Conservation (phyloP, 108 stramenopile species). For the Fragilariopsis cylindrus region DNA sequence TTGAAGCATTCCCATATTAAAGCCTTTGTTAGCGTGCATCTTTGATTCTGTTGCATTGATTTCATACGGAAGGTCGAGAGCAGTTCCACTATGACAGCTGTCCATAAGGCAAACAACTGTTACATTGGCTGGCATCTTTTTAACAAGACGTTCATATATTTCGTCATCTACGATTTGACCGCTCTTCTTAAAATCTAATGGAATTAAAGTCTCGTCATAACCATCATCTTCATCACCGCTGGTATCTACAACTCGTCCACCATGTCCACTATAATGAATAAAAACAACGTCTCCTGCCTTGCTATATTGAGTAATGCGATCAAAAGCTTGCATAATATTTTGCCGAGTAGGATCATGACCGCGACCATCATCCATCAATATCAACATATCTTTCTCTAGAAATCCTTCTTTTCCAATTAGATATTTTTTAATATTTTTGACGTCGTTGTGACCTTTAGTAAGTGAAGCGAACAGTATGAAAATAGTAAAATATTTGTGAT, state of each 20-base stretch:
- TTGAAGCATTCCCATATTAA: conserved; percentile 38
- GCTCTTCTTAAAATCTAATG: conserved; percentile 80
- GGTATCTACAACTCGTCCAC: conserved; percentile 60
- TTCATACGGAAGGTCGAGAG: conserved; percentile 79
- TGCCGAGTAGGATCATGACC: conserved; percentile 64
- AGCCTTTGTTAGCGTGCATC: conserved; percentile 35
- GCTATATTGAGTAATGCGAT: conserved; percentile 69
- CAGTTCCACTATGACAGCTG: conserved; percentile 82
- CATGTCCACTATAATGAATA: conserved; percentile 83
- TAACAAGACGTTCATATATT: conserved; percentile 70
- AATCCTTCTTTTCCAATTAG: conserved; percentile 81
- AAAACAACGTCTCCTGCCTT: conserved; percentile 77
- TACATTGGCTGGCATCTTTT: conserved; percentile 76
- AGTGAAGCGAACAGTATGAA: too few relatives aligned
- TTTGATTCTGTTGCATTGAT: conserved; percentile 64
- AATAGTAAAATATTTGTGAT: too few relatives aligned
- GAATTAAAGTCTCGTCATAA: conserved; percentile 77
- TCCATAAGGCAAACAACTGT: conserved; percentile 81
- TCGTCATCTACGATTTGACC: conserved; percentile 92
- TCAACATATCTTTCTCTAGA: conserved; percentile 68
- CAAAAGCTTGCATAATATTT: conserved; percentile 79
- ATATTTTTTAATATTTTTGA: conserved; percentile 80
- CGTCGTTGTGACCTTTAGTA: conserved; percentile 73
- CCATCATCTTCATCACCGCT: conserved; percentile 48
- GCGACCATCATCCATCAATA: conserved; percentile 91